Evolutionary conservation across 371 early-diverging fungal species (phyloP).

Genomic region (Lichtheimia corymbifera): DNA sequence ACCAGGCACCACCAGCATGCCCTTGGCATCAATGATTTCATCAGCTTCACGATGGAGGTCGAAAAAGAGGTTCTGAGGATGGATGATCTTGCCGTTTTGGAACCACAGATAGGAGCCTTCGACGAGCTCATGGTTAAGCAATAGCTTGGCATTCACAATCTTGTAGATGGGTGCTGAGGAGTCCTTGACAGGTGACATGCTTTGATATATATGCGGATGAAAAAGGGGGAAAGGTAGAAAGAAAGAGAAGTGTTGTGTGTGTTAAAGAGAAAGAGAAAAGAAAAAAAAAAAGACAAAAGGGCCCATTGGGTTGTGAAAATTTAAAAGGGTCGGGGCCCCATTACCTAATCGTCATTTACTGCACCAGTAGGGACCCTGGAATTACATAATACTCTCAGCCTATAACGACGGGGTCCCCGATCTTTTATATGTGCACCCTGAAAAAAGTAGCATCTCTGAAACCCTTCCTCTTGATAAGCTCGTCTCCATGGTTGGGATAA

Average conservation of each 20-base stretch:
- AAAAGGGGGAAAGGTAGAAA: background rate
- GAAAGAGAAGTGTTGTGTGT: background rate
- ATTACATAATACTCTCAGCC: too few relatives aligned
- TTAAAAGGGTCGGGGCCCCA: too few relatives aligned
- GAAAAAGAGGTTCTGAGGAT: slow-evolving; percentile 76
- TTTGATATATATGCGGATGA: background rate
- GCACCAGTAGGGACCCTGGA: too few relatives aligned
- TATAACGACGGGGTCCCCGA: too few relatives aligned
- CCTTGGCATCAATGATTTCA: slow-evolving; percentile 73
- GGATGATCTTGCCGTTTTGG: slow-evolving; percentile 76
- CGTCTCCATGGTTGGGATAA: too few relatives aligned
- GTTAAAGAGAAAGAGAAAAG: background rate
- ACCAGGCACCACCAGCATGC: slow-evolving; percentile 76
- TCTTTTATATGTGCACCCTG: too few relatives aligned
- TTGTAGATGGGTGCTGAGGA: slow-evolving; percentile 59
- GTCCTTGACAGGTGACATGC: background rate
- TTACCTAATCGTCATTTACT: too few relatives aligned
- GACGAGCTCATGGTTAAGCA: slow-evolving; percentile 72
- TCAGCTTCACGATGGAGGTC: slow-evolving; percentile 67
- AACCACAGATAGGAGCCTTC: slow-evolving; percentile 76
- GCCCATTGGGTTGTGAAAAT: too few relatives aligned
- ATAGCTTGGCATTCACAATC: slow-evolving; percentile 76
- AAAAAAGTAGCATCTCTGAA: too few relatives aligned
- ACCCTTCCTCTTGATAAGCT: too few relatives aligned
- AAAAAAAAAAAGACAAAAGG: too few relatives aligned